These are phyloP conservation scores for Venturia nashicola DNA, from an alignment of 2,329 filamentous ascomycete genomes.

Conservation along the genomic window DNA sequence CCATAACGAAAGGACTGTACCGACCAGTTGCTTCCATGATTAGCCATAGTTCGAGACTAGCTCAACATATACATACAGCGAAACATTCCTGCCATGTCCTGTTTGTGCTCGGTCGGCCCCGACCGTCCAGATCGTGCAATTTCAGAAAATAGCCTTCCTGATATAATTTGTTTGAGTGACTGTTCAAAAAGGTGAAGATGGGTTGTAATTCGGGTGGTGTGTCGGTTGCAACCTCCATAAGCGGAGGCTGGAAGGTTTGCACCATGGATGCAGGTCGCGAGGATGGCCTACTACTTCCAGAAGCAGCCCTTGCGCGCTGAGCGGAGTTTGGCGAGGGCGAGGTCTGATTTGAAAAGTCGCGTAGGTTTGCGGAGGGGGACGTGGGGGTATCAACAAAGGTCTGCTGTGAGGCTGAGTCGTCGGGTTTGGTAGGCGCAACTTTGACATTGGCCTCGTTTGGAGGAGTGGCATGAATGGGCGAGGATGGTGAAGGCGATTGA, in stretches of 20 bases:
- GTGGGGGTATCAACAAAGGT: constrained; percentile 12
- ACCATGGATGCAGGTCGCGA: constrained; percentile 77
- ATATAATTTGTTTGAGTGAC: constrained; percentile 91
- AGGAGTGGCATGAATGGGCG: not conserved
- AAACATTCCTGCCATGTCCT: constrained; percentile 83
- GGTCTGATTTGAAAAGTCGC: constrained; percentile 11
- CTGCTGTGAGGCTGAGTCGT: not conserved
- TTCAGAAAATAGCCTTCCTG: constrained; percentile 98
- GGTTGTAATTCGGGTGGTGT: constrained; percentile 87
- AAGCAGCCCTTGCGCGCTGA: constrained; percentile 27
- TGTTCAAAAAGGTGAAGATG: constrained; percentile 88
- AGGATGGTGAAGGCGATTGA: not conserved
- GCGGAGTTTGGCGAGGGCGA: constrained; percentile 18
- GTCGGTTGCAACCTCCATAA: constrained; percentile 75
- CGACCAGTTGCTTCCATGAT: constrained; percentile 68
- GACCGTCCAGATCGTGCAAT: constrained; percentile 82
- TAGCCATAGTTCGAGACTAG: not conserved
- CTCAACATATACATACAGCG: constrained; percentile 31
- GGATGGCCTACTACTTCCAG: constrained; percentile 35
- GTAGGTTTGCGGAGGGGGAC: constrained; percentile 20
- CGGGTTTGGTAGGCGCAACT: not conserved
- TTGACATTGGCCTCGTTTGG: not conserved
- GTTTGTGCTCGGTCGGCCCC: constrained; percentile 71
- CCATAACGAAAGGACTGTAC: constrained; percentile 90
- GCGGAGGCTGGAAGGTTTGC: constrained; percentile 69